A percentile compares a stretch with the other conserved stretches of the same genome.
phyloP scores from a whole-genome alignment of 192 early-diverging fungal genomes.

The Pilobolus umbonatus region DNA sequence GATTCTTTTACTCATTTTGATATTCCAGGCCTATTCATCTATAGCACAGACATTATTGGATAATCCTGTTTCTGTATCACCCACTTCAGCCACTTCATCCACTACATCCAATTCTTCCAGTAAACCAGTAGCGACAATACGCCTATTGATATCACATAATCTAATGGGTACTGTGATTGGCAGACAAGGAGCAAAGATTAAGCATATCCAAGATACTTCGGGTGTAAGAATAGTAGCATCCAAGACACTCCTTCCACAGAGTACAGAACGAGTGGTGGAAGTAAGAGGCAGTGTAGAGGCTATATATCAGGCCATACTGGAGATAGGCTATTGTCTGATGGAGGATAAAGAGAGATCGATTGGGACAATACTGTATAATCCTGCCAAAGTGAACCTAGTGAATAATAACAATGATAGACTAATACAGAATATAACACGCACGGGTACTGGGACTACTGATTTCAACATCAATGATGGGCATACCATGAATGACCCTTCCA shows the following conservation, averaged over 20 bases:
- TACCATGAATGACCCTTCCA: conserved; percentile 40
- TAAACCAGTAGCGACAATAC: conserved; percentile 57
- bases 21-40: conserved; percentile 69
- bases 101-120: conserved; percentile 40
- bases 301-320: conserved; percentile 77
- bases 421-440: conserved; percentile 38
- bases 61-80: conserved; percentile 57
- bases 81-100: conserved; percentile 47
- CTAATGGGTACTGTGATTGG: conserved; percentile 92
- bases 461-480: background rate
- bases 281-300: conserved; percentile 79
- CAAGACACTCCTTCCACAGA: conserved; percentile 89
- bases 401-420: conserved; percentile 15
- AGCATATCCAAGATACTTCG: conserved; percentile 88
- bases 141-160: conserved; percentile 84
- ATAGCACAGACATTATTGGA: conserved; percentile 75
- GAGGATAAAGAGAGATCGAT: conserved; percentile 79
- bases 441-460: conserved; percentile 44
- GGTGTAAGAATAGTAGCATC: conserved; percentile 78
- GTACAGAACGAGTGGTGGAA: conserved; percentile 88
- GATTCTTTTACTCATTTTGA: background rate
- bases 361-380: conserved; percentile 82
- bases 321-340: conserved; percentile 79
- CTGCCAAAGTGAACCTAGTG: conserved; percentile 37
- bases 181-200: conserved; percentile 87